Conservation (phyloP, 2,329 filamentous ascomycete species). For the Colletotrichum spaethianum region DNA sequence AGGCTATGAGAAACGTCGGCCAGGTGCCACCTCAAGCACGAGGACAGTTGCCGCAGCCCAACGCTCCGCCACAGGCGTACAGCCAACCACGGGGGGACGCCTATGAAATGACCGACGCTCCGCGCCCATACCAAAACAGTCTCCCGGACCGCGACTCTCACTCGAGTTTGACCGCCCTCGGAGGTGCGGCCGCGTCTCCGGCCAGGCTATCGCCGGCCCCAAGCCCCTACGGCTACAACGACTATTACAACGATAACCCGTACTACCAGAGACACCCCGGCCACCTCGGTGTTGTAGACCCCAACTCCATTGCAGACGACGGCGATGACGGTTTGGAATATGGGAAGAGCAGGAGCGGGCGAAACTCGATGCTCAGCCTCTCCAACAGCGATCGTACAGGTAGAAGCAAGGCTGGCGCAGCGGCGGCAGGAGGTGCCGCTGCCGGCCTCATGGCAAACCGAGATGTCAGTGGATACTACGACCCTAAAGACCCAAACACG, state of each 20-base stretch:
- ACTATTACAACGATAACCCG: conserved; percentile 73
- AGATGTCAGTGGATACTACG: conserved; percentile 65
- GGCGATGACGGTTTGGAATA: conserved; percentile 86
- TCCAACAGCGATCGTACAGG: conserved; percentile 58
- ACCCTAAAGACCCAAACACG: conserved; percentile 61
- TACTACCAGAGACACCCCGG: conserved; percentile 71
- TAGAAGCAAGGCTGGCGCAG: conserved; percentile 43
- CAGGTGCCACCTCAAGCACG: conserved; percentile 47
- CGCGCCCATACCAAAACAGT: conserved; percentile 24
- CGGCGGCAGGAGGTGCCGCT: conserved; percentile 62
- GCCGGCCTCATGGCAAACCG: conserved; percentile 53
- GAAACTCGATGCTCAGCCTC: conserved; percentile 73
- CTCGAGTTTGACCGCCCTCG: conserved; percentile 58
- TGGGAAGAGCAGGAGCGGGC: conserved; percentile 55
- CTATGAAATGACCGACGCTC: conserved; percentile 45
- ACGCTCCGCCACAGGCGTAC: conserved; percentile 41
- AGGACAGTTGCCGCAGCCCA: conserved; percentile 45
- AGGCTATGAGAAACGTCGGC: conserved; percentile 66
- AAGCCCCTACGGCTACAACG: conserved; percentile 62
- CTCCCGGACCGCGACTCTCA: conserved; percentile 57
- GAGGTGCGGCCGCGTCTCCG: conserved; percentile 51
- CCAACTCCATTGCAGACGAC: conserved; percentile 86
- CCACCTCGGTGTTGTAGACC: conserved; percentile 76
- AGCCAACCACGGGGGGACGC: conserved; percentile 40
- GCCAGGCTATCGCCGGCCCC: conserved; percentile 61